Conservation (phyloP, 495 filamentous ascomycete genomes). For the Barbatosphaeria neglecta region DNA sequence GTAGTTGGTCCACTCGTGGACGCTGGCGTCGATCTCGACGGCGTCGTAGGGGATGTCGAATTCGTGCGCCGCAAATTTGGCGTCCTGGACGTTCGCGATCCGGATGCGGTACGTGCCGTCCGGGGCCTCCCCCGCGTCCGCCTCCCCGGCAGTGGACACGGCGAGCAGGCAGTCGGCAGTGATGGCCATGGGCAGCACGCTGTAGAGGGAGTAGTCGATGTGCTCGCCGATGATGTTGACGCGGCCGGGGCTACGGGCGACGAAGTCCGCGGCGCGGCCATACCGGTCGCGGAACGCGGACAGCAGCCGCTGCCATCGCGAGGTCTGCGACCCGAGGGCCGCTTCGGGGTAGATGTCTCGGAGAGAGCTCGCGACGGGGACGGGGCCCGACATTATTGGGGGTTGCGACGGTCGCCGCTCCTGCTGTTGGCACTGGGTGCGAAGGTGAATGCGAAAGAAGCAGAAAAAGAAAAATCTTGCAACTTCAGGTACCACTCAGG, state of each 20-base stretch:
- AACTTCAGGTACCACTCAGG: no score
- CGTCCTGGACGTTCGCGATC: slow-evolving; percentile 66
- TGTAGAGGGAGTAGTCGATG: slow-evolving; percentile 96
- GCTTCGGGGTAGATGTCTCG: slow-evolving; percentile 58
- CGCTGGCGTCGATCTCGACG: slow-evolving; percentile 69
- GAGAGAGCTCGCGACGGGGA: slow-evolving; percentile 48
- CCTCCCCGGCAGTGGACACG: slow-evolving; percentile 48
- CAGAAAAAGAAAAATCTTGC: no score
- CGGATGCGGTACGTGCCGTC: slow-evolving; percentile 29
- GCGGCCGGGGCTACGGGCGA: slow-evolving; percentile 80
- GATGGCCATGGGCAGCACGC: slow-evolving; percentile 91
- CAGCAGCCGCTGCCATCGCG: slow-evolving; percentile 63
- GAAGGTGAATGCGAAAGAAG: no score
- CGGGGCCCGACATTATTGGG: slow-evolving; percentile 40
- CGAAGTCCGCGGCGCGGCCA: slow-evolving; percentile 60
- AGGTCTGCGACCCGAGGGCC: slow-evolving; percentile 41
- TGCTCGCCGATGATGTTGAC: slow-evolving; percentile 99
- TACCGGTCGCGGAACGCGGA: slow-evolving; percentile 63
- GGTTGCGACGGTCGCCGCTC: no score
- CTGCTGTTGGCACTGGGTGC: no score
- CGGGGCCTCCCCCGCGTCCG: slow-evolving; percentile 24
- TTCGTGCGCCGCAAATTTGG: slow-evolving; percentile 64
- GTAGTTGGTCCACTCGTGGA: slow-evolving; percentile 96
- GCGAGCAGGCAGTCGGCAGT: slow-evolving; percentile 83
- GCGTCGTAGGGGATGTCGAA: slow-evolving; percentile 58